phyloP scores from a whole-genome alignment of 2,329 filamentous ascomycete genomes.

The Fusarium circinatum region DNA sequence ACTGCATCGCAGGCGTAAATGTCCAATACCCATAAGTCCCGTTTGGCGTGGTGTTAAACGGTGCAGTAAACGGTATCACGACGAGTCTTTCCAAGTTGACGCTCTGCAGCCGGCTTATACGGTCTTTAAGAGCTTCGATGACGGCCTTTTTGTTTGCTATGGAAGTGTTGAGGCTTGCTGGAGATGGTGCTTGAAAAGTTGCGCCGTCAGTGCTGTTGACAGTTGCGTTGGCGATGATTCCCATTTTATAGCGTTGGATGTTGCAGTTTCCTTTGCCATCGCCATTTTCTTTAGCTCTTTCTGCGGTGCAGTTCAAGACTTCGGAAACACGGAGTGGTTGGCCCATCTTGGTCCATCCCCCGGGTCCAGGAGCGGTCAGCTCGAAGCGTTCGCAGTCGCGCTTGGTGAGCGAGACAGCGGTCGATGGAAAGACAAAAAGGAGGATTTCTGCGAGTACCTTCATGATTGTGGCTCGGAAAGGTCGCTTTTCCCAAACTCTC shows the following conservation, averaged over 20 bases:
- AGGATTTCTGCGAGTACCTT: rapidly evolving
- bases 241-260: neutral
- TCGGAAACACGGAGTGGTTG: neutral
- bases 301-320: neutral
- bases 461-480: rapidly evolving
- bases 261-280: neutral
- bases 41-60: neutral
- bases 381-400: neutral
- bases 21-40: neutral
- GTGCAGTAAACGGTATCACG: neutral
- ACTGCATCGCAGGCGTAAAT: neutral
- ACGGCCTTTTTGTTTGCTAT: neutral
- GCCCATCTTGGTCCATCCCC: neutral
- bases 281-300: neutral
- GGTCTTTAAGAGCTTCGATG: neutral
- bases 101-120: rapidly evolving
- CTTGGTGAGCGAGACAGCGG: neutral
- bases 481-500: no score
- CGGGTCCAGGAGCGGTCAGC: neutral
- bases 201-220: neutral
- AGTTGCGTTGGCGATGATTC: neutral
- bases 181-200: neutral
- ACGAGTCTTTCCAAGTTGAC: neutral
- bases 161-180: neutral
- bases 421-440: rapidly evolving